phyloP scores from a whole-genome alignment of 768 basidiomycete species.

The Rhizopogon rudus region DNA sequence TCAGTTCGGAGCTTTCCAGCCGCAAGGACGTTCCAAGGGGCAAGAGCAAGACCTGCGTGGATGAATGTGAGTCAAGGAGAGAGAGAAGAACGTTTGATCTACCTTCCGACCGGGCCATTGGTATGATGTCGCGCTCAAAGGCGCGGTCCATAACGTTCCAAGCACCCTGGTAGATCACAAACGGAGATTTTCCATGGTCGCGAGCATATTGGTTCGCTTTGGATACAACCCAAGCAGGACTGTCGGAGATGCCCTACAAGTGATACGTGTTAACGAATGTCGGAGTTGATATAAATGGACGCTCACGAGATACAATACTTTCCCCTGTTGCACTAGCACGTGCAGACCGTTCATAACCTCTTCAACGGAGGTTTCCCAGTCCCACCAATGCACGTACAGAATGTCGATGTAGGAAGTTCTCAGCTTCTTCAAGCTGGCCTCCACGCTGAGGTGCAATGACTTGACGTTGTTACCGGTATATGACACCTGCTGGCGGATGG shows the following conservation, averaged over 20 bases:
- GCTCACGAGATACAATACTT: conserved; percentile 32
- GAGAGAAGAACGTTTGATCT: neutral
- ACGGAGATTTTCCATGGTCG: conserved; percentile 37
- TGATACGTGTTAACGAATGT: neutral
- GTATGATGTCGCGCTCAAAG: conserved; percentile 40
- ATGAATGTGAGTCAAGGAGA: neutral
- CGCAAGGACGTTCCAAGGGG: conserved; percentile 39
- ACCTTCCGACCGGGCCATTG: conserved; percentile 24
- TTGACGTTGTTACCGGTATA: conserved; percentile 41
- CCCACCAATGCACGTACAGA: conserved; percentile 37
- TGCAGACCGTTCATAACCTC: conserved; percentile 39
- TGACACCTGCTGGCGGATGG: conserved; percentile 19
- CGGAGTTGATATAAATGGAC: conserved; percentile 15
- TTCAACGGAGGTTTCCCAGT: conserved; percentile 35
- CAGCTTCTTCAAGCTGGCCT: conserved; percentile 41
- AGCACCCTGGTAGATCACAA: conserved; percentile 40
- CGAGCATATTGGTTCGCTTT: conserved; percentile 34
- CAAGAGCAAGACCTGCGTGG: conserved; percentile 30
- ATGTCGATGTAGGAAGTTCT: conserved; percentile 43
- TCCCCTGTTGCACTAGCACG: conserved; percentile 31
- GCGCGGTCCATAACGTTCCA: conserved; percentile 30
- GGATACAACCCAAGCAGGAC: conserved; percentile 34
- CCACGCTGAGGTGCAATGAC: conserved; percentile 32
- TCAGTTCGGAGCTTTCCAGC: conserved; percentile 21
- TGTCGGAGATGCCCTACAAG: conserved; percentile 24